Conservation (phyloP, 2,329 filamentous ascomycete genomes). For the Epichloe festucae region DNA sequence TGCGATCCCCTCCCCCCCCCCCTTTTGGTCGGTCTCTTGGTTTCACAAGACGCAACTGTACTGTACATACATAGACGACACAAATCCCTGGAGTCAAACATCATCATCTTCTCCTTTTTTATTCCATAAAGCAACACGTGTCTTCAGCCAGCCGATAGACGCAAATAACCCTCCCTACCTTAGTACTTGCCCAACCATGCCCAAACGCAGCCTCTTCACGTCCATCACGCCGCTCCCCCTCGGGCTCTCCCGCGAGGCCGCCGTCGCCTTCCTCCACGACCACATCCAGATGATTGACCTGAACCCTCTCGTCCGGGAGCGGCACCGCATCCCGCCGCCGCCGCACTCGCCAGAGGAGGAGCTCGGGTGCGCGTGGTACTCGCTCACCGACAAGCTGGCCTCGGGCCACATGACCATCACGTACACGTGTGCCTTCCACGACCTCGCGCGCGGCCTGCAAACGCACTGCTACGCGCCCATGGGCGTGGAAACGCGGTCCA, state of each 20-base stretch:
- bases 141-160: too few species aligned
- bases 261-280: constrained; percentile 62
- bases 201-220: constrained; percentile 59
- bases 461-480: constrained; percentile 77
- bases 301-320: constrained; percentile 68
- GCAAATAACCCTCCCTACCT: too few species aligned
- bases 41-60: too few species aligned
- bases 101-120: too few species aligned
- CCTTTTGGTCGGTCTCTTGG: too few species aligned
- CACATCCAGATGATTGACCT: constrained; percentile 78
- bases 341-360: constrained; percentile 57
- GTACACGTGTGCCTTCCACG: constrained; percentile 71
- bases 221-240: constrained; percentile 68
- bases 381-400: constrained; percentile 58
- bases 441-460: constrained; percentile 59
- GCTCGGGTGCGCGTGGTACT: constrained; percentile 62
- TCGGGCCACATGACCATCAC: constrained; percentile 46
- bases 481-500: constrained; percentile 64
- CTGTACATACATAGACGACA: too few species aligned
- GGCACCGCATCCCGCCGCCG: constrained; percentile 55
- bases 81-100: too few species aligned
- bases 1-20: too few species aligned
- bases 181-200: constrained; percentile 34
- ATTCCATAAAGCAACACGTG: too few species aligned
- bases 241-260: constrained; percentile 53